Evolutionary conservation across 208 protist genomes (phyloP).

Genomic region (Polymyxa betae): DNA sequence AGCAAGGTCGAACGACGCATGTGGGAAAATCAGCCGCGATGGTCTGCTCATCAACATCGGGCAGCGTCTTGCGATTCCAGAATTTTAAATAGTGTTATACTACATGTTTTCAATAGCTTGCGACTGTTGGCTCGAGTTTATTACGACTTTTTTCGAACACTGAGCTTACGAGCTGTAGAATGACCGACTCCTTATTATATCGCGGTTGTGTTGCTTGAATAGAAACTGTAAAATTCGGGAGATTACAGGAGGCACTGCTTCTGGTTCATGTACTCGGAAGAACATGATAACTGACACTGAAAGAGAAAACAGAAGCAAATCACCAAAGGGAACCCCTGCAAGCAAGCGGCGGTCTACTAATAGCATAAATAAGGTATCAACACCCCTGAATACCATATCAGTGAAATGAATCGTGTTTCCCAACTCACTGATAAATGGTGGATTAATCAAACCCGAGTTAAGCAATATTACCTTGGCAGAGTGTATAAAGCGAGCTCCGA

Average conservation of each 20-base stretch:
- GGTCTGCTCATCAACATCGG: no score
- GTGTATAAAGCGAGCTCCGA: constrained; percentile 28
- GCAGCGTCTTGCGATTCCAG: no score
- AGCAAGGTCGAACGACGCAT: no score
- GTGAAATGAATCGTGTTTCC: background rate
- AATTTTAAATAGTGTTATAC: no score
- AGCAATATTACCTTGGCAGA: background rate
- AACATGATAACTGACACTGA: constrained; percentile 3
- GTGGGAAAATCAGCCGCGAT: no score
- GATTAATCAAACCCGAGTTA: no score
- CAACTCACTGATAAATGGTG: background rate
- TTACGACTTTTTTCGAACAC: no score
- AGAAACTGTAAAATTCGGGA: constrained; percentile 49
- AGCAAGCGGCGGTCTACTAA: constrained; percentile 43
- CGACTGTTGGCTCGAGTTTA: no score
- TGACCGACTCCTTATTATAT: background rate
- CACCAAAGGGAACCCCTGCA: constrained; percentile 19
- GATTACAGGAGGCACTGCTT: constrained; percentile 26
- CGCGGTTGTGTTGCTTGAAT: background rate
- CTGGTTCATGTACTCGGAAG: background rate
- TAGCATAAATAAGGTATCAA: constrained; percentile 29
- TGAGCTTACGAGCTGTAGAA: constrained; percentile 21
- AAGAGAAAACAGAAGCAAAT: constrained; percentile 25
- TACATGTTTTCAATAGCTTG: no score
- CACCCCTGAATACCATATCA: background rate